Percentiles rank a stretch among this genome's conserved stretches.
Conservation (phyloP, 225 moss, liverwort and hornwort genomes). For the Bryum argenteum region DNA sequence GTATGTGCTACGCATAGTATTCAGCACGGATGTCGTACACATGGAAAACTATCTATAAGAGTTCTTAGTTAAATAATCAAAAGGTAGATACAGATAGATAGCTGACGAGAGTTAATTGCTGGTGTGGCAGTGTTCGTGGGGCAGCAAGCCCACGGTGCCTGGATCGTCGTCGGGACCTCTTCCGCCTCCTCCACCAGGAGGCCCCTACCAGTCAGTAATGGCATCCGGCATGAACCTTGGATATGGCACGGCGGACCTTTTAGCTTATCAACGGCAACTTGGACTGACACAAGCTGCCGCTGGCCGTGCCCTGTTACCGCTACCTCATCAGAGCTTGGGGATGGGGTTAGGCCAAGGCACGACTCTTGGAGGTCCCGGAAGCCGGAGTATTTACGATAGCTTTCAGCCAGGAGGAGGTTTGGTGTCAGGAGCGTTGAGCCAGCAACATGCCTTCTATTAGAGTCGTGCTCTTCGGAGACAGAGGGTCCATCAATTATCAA, state of each 20-base stretch:
- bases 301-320: conserved; percentile 60
- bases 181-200: conserved; percentile 56
- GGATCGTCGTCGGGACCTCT: conserved; percentile 55
- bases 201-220: conserved; percentile 54
- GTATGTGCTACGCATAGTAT: neutral
- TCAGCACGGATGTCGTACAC: neutral
- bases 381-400: conserved; percentile 58
- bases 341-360: conserved; percentile 52
- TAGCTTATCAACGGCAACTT: conserved; percentile 62
- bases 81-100: neutral
- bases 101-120: conserved; percentile 15
- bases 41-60: neutral
- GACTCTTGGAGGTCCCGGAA: conserved; percentile 55
- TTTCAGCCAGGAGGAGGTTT: conserved; percentile 64
- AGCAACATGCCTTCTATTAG: conserved; percentile 61
- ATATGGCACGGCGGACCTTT: conserved; percentile 50
- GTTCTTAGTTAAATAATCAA: neutral
- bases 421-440: conserved; percentile 49
- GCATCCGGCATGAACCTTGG: conserved; percentile 52
- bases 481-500: conserved; percentile 17
- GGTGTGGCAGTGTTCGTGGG: conserved; percentile 69
- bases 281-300: conserved; percentile 50
- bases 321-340: conserved; percentile 60
- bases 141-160: conserved; percentile 65
- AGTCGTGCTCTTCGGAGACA: neutral